phyloP scores from a whole-genome alignment of 2,329 filamentous ascomycete genomes.

The Fusarium incarnatum region DNA sequence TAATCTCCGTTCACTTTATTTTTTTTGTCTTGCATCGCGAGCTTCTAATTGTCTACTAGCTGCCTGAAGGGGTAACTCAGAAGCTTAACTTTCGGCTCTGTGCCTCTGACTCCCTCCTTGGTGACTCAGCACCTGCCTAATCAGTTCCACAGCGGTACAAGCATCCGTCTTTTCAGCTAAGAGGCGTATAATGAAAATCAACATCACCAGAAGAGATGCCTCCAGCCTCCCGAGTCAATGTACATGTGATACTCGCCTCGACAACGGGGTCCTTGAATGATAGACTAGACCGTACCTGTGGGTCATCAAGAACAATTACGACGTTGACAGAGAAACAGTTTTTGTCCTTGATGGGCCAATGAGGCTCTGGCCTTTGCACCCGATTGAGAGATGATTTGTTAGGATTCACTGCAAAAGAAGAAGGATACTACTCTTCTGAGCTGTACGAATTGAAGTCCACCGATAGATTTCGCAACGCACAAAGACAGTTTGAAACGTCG shows the following conservation, averaged over 20 bases:
- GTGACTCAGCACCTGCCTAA: conserved; percentile 13
- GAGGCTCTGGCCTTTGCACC: background rate
- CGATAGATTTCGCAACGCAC: conserved; percentile 24
- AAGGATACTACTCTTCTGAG: background rate
- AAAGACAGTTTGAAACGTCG: conserved; percentile 11
- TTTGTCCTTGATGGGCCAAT: background rate
- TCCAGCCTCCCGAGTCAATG: background rate
- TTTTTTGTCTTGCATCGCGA: background rate
- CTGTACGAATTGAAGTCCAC: conserved; percentile 2
- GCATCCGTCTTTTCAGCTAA: background rate
- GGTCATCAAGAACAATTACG: background rate
- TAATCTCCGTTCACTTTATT: background rate
- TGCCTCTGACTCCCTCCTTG: background rate
- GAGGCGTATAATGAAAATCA: background rate
- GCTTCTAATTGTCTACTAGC: background rate
- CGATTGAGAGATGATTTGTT: background rate
- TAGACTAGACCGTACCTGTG: background rate
- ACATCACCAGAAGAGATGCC: background rate
- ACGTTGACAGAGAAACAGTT: background rate
- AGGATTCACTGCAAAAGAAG: background rate
- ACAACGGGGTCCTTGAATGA: background rate
- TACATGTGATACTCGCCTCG: background rate
- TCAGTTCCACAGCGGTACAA: background rate
- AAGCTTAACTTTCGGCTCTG: conserved; percentile 3
- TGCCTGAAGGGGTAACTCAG: conserved; percentile 5